phyloP scores from a whole-genome alignment of 441 rosid genomes.

The Theobroma grandiflorum region DNA sequence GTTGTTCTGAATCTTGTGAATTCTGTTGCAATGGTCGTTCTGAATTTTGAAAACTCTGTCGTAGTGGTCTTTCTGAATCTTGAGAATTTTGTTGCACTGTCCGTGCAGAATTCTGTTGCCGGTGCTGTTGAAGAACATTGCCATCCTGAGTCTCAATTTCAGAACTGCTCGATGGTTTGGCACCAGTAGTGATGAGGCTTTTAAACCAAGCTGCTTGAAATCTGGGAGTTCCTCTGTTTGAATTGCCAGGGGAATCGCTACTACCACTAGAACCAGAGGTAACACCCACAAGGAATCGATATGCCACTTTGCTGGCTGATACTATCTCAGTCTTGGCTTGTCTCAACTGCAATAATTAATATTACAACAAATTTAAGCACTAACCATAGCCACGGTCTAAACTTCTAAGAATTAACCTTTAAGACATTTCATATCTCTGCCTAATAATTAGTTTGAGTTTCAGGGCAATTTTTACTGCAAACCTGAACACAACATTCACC shows the following conservation, averaged over 20 bases:
- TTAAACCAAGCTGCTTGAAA: constrained; percentile 87
- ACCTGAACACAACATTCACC: background rate
- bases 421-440: background rate
- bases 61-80: constrained; percentile 24
- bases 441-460: background rate
- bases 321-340: constrained; percentile 97
- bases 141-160: constrained; percentile 48
- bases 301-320: constrained; percentile 97
- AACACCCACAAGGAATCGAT: constrained; percentile 77
- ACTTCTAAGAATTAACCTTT: background rate
- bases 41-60: constrained; percentile 18
- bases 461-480: background rate
- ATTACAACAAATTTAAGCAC: background rate
- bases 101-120: constrained; percentile 30
- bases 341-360: constrained; percentile 64
- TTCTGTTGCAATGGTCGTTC: constrained; percentile 29
- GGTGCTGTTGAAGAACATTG: constrained; percentile 33
- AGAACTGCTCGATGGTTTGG: constrained; percentile 76
- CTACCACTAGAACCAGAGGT: constrained; percentile 52
- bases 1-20: constrained; percentile 29
- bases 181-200: constrained; percentile 68
- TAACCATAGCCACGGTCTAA: background rate
- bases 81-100: background rate
- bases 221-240: constrained; percentile 66
- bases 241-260: constrained; percentile 58